Conservation (phyloP, 1,139 yeast species). For the Pichia sp. region DNA sequence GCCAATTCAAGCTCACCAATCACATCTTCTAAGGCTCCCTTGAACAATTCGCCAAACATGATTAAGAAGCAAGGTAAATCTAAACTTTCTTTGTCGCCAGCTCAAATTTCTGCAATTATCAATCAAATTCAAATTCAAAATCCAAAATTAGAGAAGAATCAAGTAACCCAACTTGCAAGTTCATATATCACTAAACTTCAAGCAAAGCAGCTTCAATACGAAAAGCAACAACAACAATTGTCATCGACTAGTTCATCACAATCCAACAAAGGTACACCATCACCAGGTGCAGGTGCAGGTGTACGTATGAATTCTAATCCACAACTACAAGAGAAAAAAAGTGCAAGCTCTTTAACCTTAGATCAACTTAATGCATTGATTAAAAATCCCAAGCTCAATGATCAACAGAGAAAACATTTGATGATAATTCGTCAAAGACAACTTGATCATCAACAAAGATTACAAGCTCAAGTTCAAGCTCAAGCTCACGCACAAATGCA, state of each 20-base stretch:
- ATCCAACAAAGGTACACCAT: slow-evolving; percentile 20
- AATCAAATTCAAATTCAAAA: slow-evolving; percentile 63
- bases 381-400: slow-evolving; percentile 14
- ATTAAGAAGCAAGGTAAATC: slow-evolving; percentile 18
- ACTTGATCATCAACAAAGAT: slow-evolving; percentile 13
- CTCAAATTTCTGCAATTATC: slow-evolving; percentile 65
- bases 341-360: slow-evolving; percentile 5
- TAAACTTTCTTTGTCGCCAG: slow-evolving; percentile 44
- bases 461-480: slow-evolving; percentile 15
- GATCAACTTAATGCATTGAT: slow-evolving; percentile 16
- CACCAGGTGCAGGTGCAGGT: slow-evolving; percentile 17
- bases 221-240: slow-evolving; percentile 14
- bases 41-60: slow-evolving; percentile 13
- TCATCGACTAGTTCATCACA: slow-evolving; percentile 11
- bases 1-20: slow-evolving; percentile 11
- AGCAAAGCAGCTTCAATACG: slow-evolving; percentile 13
- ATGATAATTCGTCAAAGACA: slow-evolving; percentile 13
- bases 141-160: slow-evolving; percentile 62
- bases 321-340: slow-evolving; percentile 3
- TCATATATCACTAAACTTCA: slow-evolving; percentile 57
- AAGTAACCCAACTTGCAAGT: slow-evolving; percentile 67
- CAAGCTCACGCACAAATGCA: slow-evolving; percentile 6
- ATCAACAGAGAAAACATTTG: slow-evolving; percentile 14
- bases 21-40: slow-evolving; percentile 6
- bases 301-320: slow-evolving; percentile 1